A percentile compares a stretch with the other conserved stretches of the same genome.
These are phyloP conservation scores for Kingdonia uniflora DNA, from an alignment of 164 flowering plant species.

Conservation along the genomic window DNA sequence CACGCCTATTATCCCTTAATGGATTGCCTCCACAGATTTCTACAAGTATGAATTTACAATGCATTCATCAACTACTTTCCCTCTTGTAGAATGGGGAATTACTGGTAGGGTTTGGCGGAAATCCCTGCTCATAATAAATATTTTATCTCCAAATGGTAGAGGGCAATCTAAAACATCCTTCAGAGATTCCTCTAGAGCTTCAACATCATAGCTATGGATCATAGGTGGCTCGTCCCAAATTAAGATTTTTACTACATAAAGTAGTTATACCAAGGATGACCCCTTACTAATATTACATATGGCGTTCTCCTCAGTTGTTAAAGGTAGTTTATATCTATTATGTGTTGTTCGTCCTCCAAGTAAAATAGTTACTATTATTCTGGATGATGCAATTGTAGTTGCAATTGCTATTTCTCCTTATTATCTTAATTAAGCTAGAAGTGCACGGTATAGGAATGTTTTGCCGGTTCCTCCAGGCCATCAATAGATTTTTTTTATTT, in stretches of 20 bases:
- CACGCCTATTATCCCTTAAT: not conserved
- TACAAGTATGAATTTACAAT: not conserved
- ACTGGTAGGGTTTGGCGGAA: not conserved
- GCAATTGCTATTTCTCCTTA: not conserved
- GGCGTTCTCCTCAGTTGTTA: not conserved
- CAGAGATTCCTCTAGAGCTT: not conserved
- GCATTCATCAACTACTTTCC: not conserved
- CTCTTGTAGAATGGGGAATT: not conserved
- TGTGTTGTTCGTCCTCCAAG: not conserved
- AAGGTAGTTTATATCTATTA: not conserved
- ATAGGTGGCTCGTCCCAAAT: slow-evolving; percentile 11
- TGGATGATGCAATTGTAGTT: not conserved
- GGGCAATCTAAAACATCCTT: not conserved
- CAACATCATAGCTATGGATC: slow-evolving; percentile 4
- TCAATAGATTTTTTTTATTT: not conserved
- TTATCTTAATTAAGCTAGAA: not conserved
- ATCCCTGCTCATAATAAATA: slow-evolving; percentile 1
- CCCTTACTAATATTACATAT: no score
- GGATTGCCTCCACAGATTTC: not conserved
- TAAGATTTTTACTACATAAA: not conserved
- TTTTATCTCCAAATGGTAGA: not conserved
- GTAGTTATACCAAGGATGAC: no score
- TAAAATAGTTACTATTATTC: not conserved
- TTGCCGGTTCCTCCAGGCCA: not conserved
- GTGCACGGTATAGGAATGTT: not conserved